Evolutionary conservation across 2,329 filamentous ascomycete species (phyloP), one percentile per base, ranked within the genome.

Genomic region (Dothideomycetes sp.): DNA sequence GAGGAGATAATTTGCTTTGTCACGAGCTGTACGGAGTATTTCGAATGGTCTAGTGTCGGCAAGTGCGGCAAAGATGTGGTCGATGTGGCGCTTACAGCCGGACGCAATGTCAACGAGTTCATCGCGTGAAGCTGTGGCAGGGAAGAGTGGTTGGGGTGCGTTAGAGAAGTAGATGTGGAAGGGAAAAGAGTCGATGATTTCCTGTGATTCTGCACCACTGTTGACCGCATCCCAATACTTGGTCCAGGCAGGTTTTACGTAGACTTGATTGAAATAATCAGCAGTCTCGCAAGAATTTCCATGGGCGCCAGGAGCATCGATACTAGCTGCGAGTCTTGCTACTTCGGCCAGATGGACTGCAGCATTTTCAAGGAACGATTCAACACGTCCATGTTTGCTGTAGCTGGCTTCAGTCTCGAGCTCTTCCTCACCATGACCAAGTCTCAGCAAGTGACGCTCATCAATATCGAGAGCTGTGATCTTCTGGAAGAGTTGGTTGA

Each of bases 401-500:
- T 94, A 96, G 60, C 76, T 94, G 13, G 75, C 76, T 52, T 91
- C 82, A 0, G 84, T 87, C 44, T 85, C 82, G 5, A 96, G 71
- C 43, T 96, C 91, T 56, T 95, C 91, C 60, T 98, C 93, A 28
- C 91, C 91, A 59, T 94, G 91, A 24, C 91, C 91, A 24, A 98
- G 72, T 45, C 91, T 82, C 38, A 98, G 71, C 44, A 98, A 71
- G 67, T 98, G 91, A 27, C 91, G 80, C 62, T 93, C 84, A 55
- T 98, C 93, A 51, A 98, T 96, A 53, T 96, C 87, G 19, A 98
- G 70, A 4, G 83, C 84, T n/a, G 89, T 82, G 47, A 98, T 98
- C 66, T 98, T 98, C 53, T 93, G 84, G 65, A 98, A 98, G 1
- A 98, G 71, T 59, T 98, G 91, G 55, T 98, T 98, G 8, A 98